phyloP scores from a whole-genome alignment of 345 rosid genomes.

The Salix suchowensis region DNA sequence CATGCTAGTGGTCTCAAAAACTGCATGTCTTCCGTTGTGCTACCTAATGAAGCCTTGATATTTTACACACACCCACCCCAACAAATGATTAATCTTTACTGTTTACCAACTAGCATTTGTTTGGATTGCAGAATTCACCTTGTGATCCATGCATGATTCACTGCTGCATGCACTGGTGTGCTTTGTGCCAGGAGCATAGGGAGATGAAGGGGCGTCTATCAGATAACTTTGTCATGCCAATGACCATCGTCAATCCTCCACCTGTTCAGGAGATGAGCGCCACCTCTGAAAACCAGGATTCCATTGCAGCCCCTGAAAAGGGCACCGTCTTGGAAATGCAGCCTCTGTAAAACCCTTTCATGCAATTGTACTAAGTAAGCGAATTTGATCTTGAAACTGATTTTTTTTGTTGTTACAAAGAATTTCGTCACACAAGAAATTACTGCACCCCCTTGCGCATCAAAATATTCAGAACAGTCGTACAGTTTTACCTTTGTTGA shows the following conservation, averaged over 20 bases:
- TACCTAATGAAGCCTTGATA: background rate
- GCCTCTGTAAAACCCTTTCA: constrained; percentile 29
- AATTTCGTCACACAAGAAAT: background rate
- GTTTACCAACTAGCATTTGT: constrained; percentile 7
- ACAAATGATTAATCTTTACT: background rate
- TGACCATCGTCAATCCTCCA: constrained; percentile 87
- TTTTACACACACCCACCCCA: background rate
- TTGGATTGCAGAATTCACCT: constrained; percentile 66
- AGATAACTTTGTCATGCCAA: constrained; percentile 74
- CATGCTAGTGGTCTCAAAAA: background rate
- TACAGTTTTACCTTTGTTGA: background rate
- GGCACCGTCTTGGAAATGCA: constrained; percentile 57
- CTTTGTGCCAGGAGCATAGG: constrained; percentile 23
- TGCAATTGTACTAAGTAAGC: background rate
- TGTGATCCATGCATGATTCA: constrained; percentile 36
- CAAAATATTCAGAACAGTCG: background rate
- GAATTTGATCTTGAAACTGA: background rate
- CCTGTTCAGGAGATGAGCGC: constrained; percentile 83
- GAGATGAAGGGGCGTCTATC: constrained; percentile 22
- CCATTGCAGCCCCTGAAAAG: constrained; percentile 37
- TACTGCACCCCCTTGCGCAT: background rate
- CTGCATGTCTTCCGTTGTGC: background rate
- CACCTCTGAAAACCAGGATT: constrained; percentile 33
- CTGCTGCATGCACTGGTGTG: constrained; percentile 23
- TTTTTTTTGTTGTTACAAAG: background rate